Conservation (phyloP, 1,284 basidiomycete genomes). For the Puccinia triticina region DNA sequence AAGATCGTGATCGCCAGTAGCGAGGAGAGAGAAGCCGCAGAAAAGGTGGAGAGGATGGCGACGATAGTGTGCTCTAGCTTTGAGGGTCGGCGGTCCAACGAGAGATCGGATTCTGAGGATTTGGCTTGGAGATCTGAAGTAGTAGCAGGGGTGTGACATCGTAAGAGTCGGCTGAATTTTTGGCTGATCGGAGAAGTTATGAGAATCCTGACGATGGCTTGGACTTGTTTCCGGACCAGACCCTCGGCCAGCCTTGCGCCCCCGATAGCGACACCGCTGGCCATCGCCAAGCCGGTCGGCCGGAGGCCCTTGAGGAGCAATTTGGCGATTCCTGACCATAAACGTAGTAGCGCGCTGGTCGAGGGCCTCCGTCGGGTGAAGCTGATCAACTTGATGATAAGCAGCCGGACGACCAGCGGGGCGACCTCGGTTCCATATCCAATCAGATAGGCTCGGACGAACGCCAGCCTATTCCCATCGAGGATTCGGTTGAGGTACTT, state of each 20-base stretch:
- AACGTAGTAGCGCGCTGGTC: not conserved
- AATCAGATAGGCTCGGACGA: slow-evolving; percentile 41
- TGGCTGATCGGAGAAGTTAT: not conserved
- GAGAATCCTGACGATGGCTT: slow-evolving; percentile 8
- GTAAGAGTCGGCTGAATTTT: not conserved
- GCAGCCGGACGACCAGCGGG: slow-evolving; percentile 17
- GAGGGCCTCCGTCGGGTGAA: not conserved
- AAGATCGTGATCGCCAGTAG: slow-evolving; percentile 47
- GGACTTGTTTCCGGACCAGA: not conserved
- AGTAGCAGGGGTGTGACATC: no score
- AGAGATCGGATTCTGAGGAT: no score
- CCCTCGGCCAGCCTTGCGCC: slow-evolving; percentile 24
- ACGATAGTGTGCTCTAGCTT: slow-evolving; percentile 4
- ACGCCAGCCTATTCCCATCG: not conserved
- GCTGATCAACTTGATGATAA: slow-evolving; percentile 22
- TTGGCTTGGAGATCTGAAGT: not conserved
- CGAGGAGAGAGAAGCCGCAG: slow-evolving; percentile 45
- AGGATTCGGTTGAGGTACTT: not conserved
- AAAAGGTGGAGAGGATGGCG: slow-evolving; percentile 38
- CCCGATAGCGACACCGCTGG: slow-evolving; percentile 36
- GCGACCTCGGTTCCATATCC: slow-evolving; percentile 32
- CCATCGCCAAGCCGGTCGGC: slow-evolving; percentile 37
- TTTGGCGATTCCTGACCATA: not conserved
- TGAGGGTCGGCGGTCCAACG: not conserved
- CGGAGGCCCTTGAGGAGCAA: slow-evolving; percentile 28